These are phyloP conservation scores for Noccaea caerulescens DNA, from an alignment of 345 rosid genomes.

Conservation along the genomic window DNA sequence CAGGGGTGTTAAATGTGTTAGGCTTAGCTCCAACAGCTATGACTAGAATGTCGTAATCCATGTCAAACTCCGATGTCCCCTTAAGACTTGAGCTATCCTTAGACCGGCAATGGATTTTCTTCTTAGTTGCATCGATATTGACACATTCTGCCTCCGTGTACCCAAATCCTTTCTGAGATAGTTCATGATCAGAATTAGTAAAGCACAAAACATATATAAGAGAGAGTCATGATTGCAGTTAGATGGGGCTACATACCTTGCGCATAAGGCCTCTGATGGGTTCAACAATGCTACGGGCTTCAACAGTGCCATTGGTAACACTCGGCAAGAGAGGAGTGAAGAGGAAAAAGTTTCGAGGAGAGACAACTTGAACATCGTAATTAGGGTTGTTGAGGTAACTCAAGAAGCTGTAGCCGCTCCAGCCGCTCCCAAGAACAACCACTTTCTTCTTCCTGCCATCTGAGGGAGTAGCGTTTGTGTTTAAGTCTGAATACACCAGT, in stretches of 20 bases:
- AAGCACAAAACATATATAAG: not conserved
- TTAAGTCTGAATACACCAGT: conserved; percentile 54
- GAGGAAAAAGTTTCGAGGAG: conserved; percentile 78
- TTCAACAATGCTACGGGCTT: conserved; percentile 88
- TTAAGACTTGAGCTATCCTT: conserved; percentile 46
- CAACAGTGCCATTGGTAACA: conserved; percentile 80
- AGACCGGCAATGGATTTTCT: conserved; percentile 60
- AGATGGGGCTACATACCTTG: conserved; percentile 46
- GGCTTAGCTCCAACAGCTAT: conserved; percentile 72
- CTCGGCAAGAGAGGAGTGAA: conserved; percentile 89
- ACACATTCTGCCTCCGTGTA: conserved; percentile 78
- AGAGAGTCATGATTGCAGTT: not conserved
- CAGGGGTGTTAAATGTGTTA: conserved; percentile 84
- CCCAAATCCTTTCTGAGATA: conserved; percentile 55
- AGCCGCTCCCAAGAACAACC: conserved; percentile 80
- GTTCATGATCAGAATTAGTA: not conserved
- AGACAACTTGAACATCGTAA: conserved; percentile 69
- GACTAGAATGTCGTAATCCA: conserved; percentile 74
- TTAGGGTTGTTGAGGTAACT: conserved; percentile 57
- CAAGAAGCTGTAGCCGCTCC: conserved; percentile 83
- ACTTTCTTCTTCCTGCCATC: conserved; percentile 64
- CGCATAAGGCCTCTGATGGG: conserved; percentile 65
- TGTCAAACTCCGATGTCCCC: conserved; percentile 56
- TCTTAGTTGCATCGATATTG: conserved; percentile 60
- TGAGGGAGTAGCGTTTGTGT: conserved; percentile 30